phyloP scores from a whole-genome alignment of 106 monocot genomes.

The Dioscorea alata region DNA sequence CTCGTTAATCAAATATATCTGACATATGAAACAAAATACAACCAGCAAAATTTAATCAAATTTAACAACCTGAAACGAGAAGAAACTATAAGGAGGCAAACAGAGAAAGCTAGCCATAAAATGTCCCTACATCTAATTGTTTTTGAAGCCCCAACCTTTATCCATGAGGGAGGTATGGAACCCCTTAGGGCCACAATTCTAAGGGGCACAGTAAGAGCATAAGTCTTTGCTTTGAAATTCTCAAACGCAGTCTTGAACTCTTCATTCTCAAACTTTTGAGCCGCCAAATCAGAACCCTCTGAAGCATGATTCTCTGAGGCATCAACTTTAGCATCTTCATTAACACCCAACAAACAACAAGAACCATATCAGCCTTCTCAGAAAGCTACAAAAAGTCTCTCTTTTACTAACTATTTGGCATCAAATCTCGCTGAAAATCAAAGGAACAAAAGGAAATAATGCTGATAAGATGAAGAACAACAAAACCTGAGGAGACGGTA shows the following conservation, averaged over 20 bases:
- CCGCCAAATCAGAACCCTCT: slow-evolving; percentile 7
- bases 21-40: background rate
- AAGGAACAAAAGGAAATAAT: background rate
- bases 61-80: background rate
- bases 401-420: background rate
- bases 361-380: background rate
- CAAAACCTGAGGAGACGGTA: slow-evolving; percentile 10
- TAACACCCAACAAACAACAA: background rate
- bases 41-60: background rate
- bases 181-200: slow-evolving; percentile 67
- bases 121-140: background rate
- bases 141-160: slow-evolving; percentile 47
- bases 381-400: background rate
- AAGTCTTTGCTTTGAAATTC: slow-evolving; percentile 78
- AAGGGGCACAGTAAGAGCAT: slow-evolving; percentile 73
- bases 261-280: slow-evolving; percentile 30
- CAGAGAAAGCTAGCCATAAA: background rate
- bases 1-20: too few relatives aligned
- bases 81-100: background rate
- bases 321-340: background rate
- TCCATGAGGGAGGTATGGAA: slow-evolving; percentile 87
- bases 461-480: background rate
- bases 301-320: slow-evolving; percentile 6
- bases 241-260: slow-evolving; percentile 60
- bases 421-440: background rate